Evolutionary conservation across 1,139 yeast genomes (phyloP).

Genomic region (Suhomyces maxii): DNA sequence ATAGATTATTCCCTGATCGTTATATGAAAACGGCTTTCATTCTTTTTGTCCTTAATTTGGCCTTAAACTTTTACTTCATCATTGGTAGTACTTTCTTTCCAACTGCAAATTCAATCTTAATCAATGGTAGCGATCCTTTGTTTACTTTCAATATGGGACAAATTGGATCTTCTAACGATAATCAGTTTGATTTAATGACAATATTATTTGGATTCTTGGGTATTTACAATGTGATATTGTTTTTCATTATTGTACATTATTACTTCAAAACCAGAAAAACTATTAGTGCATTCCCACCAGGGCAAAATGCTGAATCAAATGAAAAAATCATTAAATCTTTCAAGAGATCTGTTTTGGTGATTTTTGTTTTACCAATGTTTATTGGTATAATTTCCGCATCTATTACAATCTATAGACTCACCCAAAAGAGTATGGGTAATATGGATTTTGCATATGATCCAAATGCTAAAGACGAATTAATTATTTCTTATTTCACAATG

Average conservation of each 20-base stretch:
- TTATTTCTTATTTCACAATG: constrained; percentile 2
- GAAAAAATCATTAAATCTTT: constrained; percentile 27
- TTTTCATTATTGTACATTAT: constrained; percentile 18
- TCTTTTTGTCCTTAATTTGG: constrained; percentile 15
- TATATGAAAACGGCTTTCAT: constrained; percentile 19
- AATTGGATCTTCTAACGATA: background rate
- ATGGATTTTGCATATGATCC: background rate
- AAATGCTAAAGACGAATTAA: constrained; percentile 1
- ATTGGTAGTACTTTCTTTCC: background rate
- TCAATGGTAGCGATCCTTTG: background rate
- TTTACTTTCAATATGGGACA: constrained; percentile 1
- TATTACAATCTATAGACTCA: constrained; percentile 1
- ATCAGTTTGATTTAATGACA: background rate
- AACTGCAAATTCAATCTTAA: background rate
- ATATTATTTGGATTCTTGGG: background rate
- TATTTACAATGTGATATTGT: constrained; percentile 14
- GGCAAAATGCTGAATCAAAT: constrained; percentile 21
- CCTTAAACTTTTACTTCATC: background rate
- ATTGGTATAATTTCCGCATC: constrained; percentile 11
- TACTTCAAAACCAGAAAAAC: constrained; percentile 32
- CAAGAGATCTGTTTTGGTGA: constrained; percentile 28
- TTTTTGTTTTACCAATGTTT: constrained; percentile 31
- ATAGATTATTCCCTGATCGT: constrained; percentile 27
- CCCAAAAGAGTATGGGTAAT: background rate
- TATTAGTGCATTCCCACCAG: constrained; percentile 34